These are phyloP conservation scores for Lunularia cruciata DNA, from an alignment of 225 moss, liverwort and hornwort species.

Conservation along the genomic window DNA sequence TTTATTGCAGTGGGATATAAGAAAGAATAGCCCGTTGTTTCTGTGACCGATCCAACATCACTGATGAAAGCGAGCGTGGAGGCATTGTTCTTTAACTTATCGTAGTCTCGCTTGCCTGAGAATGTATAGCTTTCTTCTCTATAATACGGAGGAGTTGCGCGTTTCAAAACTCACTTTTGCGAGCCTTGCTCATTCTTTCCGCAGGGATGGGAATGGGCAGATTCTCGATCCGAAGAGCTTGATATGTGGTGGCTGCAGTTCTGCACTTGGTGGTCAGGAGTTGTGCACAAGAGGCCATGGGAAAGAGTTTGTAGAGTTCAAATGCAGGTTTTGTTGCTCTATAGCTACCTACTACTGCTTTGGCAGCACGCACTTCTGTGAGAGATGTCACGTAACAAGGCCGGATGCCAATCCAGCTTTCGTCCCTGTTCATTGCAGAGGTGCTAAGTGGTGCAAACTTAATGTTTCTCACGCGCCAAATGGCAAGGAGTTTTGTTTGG, in stretches of 20 bases:
- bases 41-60: too few relatives aligned
- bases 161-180: too few relatives aligned
- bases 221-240: conserved; percentile 41
- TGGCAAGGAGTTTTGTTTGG: conserved; percentile 65
- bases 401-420: too few relatives aligned
- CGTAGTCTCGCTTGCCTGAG: too few relatives aligned
- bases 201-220: conserved; percentile 39
- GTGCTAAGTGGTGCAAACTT: conserved; percentile 50
- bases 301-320: conserved; percentile 64
- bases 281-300: conserved; percentile 55
- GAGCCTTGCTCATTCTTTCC: too few relatives aligned
- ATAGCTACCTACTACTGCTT: conserved; percentile 63
- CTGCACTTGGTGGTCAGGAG: conserved; percentile 46
- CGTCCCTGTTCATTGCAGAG: conserved; percentile 40
- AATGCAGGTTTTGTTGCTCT: conserved; percentile 66
- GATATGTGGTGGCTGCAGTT: conserved; percentile 64
- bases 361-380: conserved; percentile 62
- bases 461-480: conserved; percentile 51
- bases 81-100: too few relatives aligned
- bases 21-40: too few relatives aligned
- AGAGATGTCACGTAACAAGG: conserved; percentile 46
- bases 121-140: too few relatives aligned
- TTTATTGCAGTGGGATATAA: too few relatives aligned
- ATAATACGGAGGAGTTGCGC: too few relatives aligned
- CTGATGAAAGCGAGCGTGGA: too few relatives aligned